Base-by-base conservation (phyloP, 768 basidiomycete genomes). In the Boletus rex-veris region DNA sequence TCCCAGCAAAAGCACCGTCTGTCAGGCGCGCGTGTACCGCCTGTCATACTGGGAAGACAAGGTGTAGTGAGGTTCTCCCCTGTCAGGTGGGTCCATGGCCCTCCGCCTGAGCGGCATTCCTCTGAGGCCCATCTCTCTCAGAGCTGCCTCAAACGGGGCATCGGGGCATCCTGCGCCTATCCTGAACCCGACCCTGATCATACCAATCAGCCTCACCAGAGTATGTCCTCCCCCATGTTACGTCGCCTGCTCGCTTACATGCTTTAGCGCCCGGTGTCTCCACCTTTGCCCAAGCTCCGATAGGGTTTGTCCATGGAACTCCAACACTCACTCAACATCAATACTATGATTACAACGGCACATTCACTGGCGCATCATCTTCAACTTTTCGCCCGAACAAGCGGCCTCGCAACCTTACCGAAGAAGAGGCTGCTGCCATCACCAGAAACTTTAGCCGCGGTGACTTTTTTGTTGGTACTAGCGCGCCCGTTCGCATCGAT, bases 101-200 rank as follows among this genome's bases (percentile, higher is more conserved):
- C 42, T 48, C 31, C 45, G 33, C 49, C 28, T 28, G 28, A 43
- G 33, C 64, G 57, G 12, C 48, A 18, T 40, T 40, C 41, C 51
- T 54, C 41, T 19, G 19, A 19, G 19, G 19, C 19, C 47, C 44
- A 28, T 52, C 48, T 18, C 47, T 21, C 48, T 31, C 69, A 90
- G 89, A 89, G 85, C 69, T 91, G 89, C 63, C 77, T 91, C 65
- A 91, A 91, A 72, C 82, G 89, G 50, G 89, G 89, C 18, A 75
- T 90, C 50, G 88, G 85, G 26, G 70, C 77, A 3, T 69, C 78
- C 16, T 91, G 89, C 64, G 75, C 86, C 14, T 91, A 91, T 67
- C 88, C 89, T 21, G 89, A 90, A 70, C 87, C 88, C 35, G 88
- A 91, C 60, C 73, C 76, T 15, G 76, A 78, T 53, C 79, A 79